Evolutionary conservation across 2,329 filamentous ascomycete genomes (phyloP).

Genomic region (Westerdykella sp.): DNA sequence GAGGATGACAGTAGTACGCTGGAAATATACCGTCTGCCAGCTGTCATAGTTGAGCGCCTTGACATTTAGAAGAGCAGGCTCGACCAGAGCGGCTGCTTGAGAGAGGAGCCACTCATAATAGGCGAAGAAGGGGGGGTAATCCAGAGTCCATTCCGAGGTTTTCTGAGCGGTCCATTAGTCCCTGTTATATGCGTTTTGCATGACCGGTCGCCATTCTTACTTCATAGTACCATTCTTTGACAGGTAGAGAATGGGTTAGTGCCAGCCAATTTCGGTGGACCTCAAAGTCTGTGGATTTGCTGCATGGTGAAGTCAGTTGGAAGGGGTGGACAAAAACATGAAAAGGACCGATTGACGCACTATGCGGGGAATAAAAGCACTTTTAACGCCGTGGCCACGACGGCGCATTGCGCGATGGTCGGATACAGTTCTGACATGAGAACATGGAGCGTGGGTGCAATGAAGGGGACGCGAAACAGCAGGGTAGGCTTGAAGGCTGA

Average conservation of each 20-base stretch:
- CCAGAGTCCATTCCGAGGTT: conserved; percentile 98
- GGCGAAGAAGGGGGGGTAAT: conserved; percentile 97
- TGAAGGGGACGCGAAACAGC: conserved; percentile 16
- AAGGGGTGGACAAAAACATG: conserved; percentile 2
- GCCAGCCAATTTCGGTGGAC: conserved; percentile 99
- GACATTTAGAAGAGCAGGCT: conserved; percentile 75
- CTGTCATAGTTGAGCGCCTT: conserved; percentile 79
- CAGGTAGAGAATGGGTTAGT: conserved; percentile 81
- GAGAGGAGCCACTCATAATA: conserved; percentile 93
- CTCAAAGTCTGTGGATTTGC: conserved; percentile 98
- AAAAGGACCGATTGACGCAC: conserved; percentile 51
- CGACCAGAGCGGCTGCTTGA: conserved; percentile 67
- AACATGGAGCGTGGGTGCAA: conserved; percentile 16
- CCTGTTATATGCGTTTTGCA: neutral
- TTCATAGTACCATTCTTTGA: conserved; percentile 92
- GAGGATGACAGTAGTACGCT: conserved; percentile 77
- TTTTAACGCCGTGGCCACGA: conserved; percentile 84
- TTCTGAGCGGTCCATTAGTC: conserved; percentile 44
- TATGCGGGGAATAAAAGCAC: conserved; percentile 90
- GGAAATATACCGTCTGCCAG: conserved; percentile 92
- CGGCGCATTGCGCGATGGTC: conserved; percentile 79
- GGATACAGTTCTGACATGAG: conserved; percentile 76
- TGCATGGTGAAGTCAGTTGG: conserved; percentile 40
- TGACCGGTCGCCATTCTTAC: conserved; percentile 32
- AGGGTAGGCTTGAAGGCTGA: conserved; percentile 7